Evolutionary conservation across 495 filamentous ascomycete species (phyloP), one percentile per base, ranked within the genome.

Genomic region (Copromyces sp.): DNA sequence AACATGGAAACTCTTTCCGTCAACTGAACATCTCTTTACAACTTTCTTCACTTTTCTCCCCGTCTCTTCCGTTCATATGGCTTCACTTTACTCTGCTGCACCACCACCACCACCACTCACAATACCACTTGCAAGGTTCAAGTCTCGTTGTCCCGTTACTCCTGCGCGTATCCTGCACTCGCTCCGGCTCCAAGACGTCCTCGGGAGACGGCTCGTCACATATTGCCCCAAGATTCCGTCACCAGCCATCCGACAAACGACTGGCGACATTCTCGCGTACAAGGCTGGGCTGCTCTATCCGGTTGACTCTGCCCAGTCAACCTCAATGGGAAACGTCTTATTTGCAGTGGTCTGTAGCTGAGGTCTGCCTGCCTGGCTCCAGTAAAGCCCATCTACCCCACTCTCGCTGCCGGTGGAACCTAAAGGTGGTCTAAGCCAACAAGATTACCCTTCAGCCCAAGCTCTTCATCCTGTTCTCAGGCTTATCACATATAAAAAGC

Each of bases 161-260:
- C 16, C 53, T 35, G 29, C 53, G 29, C 53, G 14, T 4, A 61
- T 35, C 3, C 53, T 61, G 29, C 53, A 61, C 53, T 17, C 53
- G 24, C 24, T 61, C 53, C 53, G 24, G 24, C 53, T 61, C 53
- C 53, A 61, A 61, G 53, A 35, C 53, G 53, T 61, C 29, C 53
- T 61, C 53, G 29, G 24, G 53, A 61, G 35, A 35, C 53, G 53
- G 53, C 53, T 35, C 29, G 53, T 65, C 53, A 37, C 53, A 65
- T 65, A 65, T 65, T 65, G 32, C 53, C 29, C 29, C 24, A 35
- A 16, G 53, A 65, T 65, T 65, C 29, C 53, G 53, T 68, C 39
- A 44, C 35, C 73, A 70, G 29, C 69, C 72, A 42, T 59, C 72
- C 70, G 61, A 37, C 73, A 40, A 38, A 37, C 69, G 40, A 69